These are phyloP conservation scores for Straminergon stramineum DNA, from an alignment of 225 moss, liverwort and hornwort genomes.

Conservation along the genomic window DNA sequence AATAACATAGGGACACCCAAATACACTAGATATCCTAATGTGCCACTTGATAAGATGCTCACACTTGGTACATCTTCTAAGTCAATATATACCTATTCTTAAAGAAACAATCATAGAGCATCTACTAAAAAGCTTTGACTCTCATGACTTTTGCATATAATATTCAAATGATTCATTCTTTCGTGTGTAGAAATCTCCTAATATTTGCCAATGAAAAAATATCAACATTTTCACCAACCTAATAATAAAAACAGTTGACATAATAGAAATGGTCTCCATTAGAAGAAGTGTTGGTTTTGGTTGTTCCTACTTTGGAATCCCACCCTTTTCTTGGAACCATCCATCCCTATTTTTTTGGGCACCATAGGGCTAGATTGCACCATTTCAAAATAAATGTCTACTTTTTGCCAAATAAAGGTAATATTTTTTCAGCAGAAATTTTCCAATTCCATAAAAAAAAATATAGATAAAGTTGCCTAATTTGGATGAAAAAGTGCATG, in stretches of 20 bases:
- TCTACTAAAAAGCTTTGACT: background rate
- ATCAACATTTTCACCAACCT: background rate
- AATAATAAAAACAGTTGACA: background rate
- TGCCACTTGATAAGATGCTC: background rate
- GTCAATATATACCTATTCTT: background rate
- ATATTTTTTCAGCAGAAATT: too few species aligned
- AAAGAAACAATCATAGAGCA: accelerated
- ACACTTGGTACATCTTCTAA: background rate
- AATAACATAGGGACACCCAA: accelerated
- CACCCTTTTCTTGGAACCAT: background rate
- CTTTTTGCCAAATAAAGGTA: too few species aligned
- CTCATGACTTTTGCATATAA: too few species aligned
- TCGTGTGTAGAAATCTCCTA: too few species aligned
- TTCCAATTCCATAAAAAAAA: too few species aligned
- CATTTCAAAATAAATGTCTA: too few species aligned
- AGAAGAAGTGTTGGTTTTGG: background rate
- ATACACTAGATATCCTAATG: background rate
- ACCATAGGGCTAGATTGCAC: too few species aligned
- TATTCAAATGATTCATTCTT: too few species aligned
- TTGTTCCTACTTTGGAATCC: background rate
- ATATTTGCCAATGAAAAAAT: background rate
- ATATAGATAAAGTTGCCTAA: too few species aligned
- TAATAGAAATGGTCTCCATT: background rate
- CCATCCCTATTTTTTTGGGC: too few species aligned
- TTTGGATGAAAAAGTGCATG: too few species aligned